Conservation (phyloP, 306 rosid species). For the Elaeagnus macrophylla region DNA sequence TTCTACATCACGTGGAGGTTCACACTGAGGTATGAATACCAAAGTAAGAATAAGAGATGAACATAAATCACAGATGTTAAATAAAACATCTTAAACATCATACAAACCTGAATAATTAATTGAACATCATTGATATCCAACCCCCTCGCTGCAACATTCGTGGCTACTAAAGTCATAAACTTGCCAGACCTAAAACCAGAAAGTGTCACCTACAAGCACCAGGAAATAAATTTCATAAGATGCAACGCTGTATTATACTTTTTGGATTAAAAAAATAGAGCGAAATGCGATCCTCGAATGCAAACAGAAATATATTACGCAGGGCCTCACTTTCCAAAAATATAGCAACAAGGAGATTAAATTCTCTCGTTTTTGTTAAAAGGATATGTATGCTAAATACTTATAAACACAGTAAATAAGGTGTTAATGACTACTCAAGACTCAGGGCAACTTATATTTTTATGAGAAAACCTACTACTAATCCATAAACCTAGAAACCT, state of each 20-base stretch:
- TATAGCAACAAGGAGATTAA: too few relatives aligned
- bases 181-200: conserved; percentile 76
- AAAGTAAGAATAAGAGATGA: conserved; percentile 7
- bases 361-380: too few relatives aligned
- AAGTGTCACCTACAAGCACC: conserved; percentile 56
- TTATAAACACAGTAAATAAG: too few relatives aligned
- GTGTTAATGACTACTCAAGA: too few relatives aligned
- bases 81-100: background rate
- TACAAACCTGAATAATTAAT: conserved; percentile 71
- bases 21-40: conserved; percentile 52
- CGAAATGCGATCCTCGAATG: too few relatives aligned
- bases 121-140: conserved; percentile 90
- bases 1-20: conserved; percentile 92
- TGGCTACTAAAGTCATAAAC: conserved; percentile 69
- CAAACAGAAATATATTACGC: too few relatives aligned
- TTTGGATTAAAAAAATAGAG: background rate
- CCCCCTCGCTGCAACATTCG: conserved; percentile 96
- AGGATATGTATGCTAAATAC: too few relatives aligned
- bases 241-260: background rate
- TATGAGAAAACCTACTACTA: background rate
- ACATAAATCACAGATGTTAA: background rate
- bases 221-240: background rate
- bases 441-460: too few relatives aligned
- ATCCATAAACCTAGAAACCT: background rate
- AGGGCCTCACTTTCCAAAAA: too few relatives aligned